Evolutionary conservation across 371 early-diverging fungal species (phyloP).

Genomic region (Mortierella sp.): DNA sequence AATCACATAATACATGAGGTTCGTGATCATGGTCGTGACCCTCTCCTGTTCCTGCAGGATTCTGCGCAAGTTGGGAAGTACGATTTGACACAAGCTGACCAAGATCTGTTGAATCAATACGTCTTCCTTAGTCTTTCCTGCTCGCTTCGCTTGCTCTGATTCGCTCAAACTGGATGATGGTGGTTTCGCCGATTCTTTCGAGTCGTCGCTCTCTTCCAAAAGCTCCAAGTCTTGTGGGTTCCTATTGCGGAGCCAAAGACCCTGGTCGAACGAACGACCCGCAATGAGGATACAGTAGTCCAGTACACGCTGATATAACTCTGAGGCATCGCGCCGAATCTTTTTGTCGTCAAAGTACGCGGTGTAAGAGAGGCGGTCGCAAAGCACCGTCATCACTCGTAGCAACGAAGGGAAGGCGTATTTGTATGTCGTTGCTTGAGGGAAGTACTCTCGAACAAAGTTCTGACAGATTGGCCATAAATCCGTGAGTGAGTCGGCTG

Average conservation of each 20-base stretch:
- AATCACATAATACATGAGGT: conserved; percentile 84
- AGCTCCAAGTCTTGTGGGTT: conserved; percentile 49
- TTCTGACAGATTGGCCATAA: conserved; percentile 74
- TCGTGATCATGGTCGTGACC: conserved; percentile 69
- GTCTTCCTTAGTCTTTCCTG: conserved; percentile 54
- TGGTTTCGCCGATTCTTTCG: conserved; percentile 20
- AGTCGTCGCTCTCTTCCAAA: conserved; percentile 45
- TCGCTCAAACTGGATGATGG: conserved; percentile 35
- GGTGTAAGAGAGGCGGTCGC: conserved; percentile 64
- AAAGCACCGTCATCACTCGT: conserved; percentile 67
- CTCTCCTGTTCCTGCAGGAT: conserved; percentile 79
- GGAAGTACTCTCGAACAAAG: conserved; percentile 73
- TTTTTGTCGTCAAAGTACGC: conserved; percentile 71
- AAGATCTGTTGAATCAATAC: conserved; percentile 59
- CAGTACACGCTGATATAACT: conserved; percentile 73
- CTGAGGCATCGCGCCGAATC: conserved; percentile 70
- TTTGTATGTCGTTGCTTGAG: conserved; percentile 71
- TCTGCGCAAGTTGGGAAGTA: conserved; percentile 75
- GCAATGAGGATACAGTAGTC: conserved; percentile 83
- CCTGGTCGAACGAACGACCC: conserved; percentile 81
- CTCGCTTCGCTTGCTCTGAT: conserved; percentile 25
- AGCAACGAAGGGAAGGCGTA: conserved; percentile 68
- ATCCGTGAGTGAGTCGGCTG: conserved; percentile 62
- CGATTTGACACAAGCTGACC: conserved; percentile 61
- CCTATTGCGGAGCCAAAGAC: conserved; percentile 72